Evolutionary conservation across 2,329 filamentous ascomycete genomes (phyloP).

Genomic region (Hymenotorrendiella dingleyae): DNA sequence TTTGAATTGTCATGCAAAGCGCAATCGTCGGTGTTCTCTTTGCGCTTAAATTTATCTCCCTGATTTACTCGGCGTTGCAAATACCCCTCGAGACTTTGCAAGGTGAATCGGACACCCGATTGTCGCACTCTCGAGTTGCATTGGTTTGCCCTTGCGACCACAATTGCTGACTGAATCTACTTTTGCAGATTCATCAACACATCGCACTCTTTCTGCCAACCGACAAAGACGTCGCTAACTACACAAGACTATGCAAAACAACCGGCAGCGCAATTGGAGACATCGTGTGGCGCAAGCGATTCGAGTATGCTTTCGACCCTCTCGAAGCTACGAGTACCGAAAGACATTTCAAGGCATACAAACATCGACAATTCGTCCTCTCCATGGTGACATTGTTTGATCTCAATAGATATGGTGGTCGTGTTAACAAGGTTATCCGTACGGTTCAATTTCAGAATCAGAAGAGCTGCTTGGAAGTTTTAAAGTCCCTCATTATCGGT

Average conservation of each 20-base stretch:
- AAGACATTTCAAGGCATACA: constrained; percentile 27
- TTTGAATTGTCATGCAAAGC: background rate
- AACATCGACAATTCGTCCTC: constrained; percentile 32
- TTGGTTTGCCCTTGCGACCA: background rate
- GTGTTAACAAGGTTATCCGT: constrained; percentile 8
- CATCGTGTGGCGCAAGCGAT: constrained; percentile 43
- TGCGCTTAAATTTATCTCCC: too few species aligned
- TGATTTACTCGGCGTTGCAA: too few species aligned
- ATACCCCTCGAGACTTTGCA: too few species aligned
- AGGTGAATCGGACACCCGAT: too few species aligned
- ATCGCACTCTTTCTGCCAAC: constrained; percentile 22
- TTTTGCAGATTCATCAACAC: constrained; percentile 25
- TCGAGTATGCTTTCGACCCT: constrained; percentile 37
- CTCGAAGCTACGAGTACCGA: constrained; percentile 21
- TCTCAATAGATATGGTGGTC: constrained; percentile 21
- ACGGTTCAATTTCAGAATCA: constrained; percentile 23
- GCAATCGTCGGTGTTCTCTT: too few species aligned
- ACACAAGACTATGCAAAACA: constrained; percentile 34
- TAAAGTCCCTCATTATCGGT: constrained; percentile 40
- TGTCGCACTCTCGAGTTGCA: too few species aligned
- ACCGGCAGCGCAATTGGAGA: constrained; percentile 34
- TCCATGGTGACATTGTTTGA: constrained; percentile 22
- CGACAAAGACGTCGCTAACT: constrained; percentile 38
- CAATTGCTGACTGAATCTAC: constrained; percentile 1
- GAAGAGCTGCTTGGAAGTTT: constrained; percentile 31